Base-by-base conservation (phyloP, 2,329 filamentous ascomycete genomes). In the Lecanoromycetidae sp. region DNA sequence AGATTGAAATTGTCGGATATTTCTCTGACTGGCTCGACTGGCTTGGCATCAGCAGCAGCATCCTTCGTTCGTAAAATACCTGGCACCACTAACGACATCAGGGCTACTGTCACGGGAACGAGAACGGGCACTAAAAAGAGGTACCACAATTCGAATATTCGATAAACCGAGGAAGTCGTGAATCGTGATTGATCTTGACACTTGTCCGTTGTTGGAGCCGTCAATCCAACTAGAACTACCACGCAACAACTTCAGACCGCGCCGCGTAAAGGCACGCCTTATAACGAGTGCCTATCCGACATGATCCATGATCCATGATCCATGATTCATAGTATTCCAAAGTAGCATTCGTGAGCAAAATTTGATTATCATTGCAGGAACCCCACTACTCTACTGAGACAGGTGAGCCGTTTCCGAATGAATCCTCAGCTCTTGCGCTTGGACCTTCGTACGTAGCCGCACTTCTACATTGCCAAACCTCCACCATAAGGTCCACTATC, bases 101-200 rank as follows among this genome's bases (percentile, higher is more conserved):
- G 32, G 32, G n/a, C 25, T 45, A 37, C 33, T 15, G 43, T 7
- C 23, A 27, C 38, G 5, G 25, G 25, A n/a, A 22, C 12, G 20
- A 19, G 42, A 36, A 39, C 44, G 44, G 35, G 44, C 44, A 38
- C 44, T 46, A 46, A 46, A 4, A 12, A 26, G 34, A 40, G 35
- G 35, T 40, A 46, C 44, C 44, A 12, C 17, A 41, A 20, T 27
- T 15, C 15, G 38, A 41, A 29, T n/a, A 26, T 40, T 17, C 30
- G 38, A 41, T 17, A 41, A 27, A 25, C 30, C 15, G n/a, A 40
- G 38, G 8, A 15, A 4, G 13, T 10, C 23, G 15, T 40, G 23
- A 30, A 26, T 4, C 13, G 8, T 27, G n/a, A n/a, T n/a, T n/a
- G n/a, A n/a, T n/a, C n/a, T n/a, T n/a, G n/a, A n/a, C n/a, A n/a